Conservation (phyloP, 2,329 filamentous ascomycete species). For the Grosmannia penicillata region DNA sequence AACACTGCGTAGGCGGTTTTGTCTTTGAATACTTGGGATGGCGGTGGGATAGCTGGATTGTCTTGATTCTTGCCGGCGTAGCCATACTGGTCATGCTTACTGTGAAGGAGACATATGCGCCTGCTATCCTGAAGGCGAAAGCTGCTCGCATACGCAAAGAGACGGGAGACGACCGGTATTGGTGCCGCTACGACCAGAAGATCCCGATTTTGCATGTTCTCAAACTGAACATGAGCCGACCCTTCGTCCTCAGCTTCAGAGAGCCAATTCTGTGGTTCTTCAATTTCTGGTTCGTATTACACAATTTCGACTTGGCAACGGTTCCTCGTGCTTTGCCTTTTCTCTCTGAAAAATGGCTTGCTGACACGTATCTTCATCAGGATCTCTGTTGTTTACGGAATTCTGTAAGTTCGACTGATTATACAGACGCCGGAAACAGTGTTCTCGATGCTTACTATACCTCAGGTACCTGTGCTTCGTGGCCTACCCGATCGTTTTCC, state of each 20-base stretch:
- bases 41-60: constrained; percentile 78
- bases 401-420: constrained; percentile 30
- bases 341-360: not conserved
- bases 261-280: constrained; percentile 72
- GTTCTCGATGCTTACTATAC: constrained; percentile 18
- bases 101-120: constrained; percentile 64
- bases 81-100: constrained; percentile 43
- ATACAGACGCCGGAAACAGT: too few relatives aligned
- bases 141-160: constrained; percentile 50
- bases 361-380: constrained; percentile 19
- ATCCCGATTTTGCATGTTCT: constrained; percentile 50
- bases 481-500: constrained; percentile 76
- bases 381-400: constrained; percentile 73
- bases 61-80: constrained; percentile 54
- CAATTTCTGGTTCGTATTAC: constrained; percentile 39
- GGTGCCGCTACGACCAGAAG: constrained; percentile 66
- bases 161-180: constrained; percentile 57
- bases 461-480: constrained; percentile 71
- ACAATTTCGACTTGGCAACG: too few relatives aligned
- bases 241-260: constrained; percentile 60
- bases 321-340: too few relatives aligned
- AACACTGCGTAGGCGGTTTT: constrained; percentile 37
- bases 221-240: constrained; percentile 61
- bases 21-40: constrained; percentile 65
- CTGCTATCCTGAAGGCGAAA: constrained; percentile 52